These are phyloP conservation scores for Solanum tarijense DNA, from an alignment of 257 asterid species.

Conservation along the genomic window DNA sequence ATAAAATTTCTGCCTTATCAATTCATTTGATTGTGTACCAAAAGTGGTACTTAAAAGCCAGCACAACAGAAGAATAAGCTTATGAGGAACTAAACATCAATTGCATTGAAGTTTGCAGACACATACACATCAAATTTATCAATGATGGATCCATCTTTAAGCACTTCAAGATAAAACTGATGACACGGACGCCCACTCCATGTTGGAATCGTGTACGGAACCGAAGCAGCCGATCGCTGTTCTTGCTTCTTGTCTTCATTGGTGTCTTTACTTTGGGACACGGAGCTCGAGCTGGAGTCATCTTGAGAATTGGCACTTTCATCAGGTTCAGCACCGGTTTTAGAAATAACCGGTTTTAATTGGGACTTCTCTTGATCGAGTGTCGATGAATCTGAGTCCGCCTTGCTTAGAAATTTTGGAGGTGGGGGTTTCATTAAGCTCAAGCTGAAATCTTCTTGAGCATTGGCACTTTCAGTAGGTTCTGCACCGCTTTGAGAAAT, in stretches of 20 bases:
- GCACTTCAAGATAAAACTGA: slow-evolving; percentile 57
- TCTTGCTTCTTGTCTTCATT: slow-evolving; percentile 18
- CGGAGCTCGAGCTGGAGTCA: slow-evolving; percentile 2
- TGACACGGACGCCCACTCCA: slow-evolving; percentile 81
- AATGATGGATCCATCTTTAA: slow-evolving; percentile 76
- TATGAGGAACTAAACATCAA: not conserved
- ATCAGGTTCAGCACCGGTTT: not conserved
- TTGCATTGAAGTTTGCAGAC: not conserved
- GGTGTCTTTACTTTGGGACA: not conserved
- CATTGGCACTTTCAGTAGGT: not conserved
- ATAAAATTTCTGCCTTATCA: not conserved
- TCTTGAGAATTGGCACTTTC: slow-evolving; percentile 7
- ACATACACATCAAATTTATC: slow-evolving; percentile 61
- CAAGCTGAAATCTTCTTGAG: slow-evolving; percentile 3
- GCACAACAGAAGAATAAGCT: not conserved
- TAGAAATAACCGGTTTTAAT: slow-evolving; percentile 2
- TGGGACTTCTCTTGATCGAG: slow-evolving; percentile 9
- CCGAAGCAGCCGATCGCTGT: slow-evolving; percentile 23
- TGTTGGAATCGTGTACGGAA: slow-evolving; percentile 64
- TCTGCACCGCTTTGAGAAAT: slow-evolving; percentile 11
- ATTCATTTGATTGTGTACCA: not conserved
- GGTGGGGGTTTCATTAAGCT: not conserved
- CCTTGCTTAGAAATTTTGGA: slow-evolving; percentile 12
- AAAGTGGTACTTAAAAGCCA: not conserved
- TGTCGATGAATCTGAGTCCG: slow-evolving; percentile 7